Evolutionary conservation across 2,329 filamentous ascomycete species (phyloP).

Genomic region (Alternaria sp.): DNA sequence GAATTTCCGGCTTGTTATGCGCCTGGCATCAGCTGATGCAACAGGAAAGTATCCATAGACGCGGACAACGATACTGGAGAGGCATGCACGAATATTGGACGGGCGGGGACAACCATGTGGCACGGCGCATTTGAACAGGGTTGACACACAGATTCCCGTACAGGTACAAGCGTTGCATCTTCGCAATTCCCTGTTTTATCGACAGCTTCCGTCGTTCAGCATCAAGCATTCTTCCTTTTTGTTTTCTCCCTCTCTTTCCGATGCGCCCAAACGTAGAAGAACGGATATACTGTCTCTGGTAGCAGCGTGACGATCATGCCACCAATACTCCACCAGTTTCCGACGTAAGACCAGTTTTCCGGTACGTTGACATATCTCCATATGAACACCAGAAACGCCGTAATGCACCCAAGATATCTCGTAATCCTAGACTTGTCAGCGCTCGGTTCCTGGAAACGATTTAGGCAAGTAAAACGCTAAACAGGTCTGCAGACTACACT

Average conservation of each 20-base stretch:
- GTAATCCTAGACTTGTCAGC: conserved; percentile 39
- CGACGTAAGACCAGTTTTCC: conserved; percentile 50
- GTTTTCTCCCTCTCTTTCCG: conserved; percentile 23
- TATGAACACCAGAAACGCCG: conserved; percentile 48
- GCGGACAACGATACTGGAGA: not conserved
- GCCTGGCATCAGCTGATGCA: not conserved
- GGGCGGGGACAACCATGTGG: not conserved
- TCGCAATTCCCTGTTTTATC: not conserved
- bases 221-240: conserved; percentile 12
- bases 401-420: conserved; percentile 48
- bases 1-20: not conserved
- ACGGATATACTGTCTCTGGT: conserved; percentile 49
- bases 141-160: not conserved
- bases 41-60: not conserved
- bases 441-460: not conserved
- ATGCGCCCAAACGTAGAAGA: conserved; percentile 47
- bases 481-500: too few relatives aligned
- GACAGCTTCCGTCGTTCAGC: not conserved
- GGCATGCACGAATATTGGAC: not conserved
- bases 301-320: conserved; percentile 47
- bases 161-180: not conserved
- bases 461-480: too few relatives aligned
- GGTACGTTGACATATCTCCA: conserved; percentile 50
- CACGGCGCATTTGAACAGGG: not conserved
- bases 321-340: conserved; percentile 39